Evolutionary conservation across 139 green algal genomes (phyloP), one percentile per base, ranked within the genome.

Genomic region (Chlorella sp.): DNA sequence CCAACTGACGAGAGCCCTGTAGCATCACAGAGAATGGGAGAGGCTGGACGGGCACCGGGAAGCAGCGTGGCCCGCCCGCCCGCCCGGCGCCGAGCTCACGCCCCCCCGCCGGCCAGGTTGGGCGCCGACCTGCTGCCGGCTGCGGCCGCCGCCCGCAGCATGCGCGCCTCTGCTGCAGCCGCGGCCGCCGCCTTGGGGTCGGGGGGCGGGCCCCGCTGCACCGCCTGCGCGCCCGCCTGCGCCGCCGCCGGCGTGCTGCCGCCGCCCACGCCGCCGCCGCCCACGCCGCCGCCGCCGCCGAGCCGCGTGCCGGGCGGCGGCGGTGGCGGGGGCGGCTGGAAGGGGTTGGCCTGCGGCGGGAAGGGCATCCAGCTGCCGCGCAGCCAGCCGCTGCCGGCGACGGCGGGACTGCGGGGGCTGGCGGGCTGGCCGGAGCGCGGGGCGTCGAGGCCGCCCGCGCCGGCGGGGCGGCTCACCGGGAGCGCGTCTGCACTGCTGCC

Each of bases 131-230:
- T n/a, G n/a, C n/a, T n/a, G n/a, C n/a, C n/a, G n/a, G n/a, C n/a
- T n/a, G n/a, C n/a, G n/a, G n/a, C n/a, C n/a, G n/a, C n/a, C n/a
- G 38, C 69, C 17, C 62, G 25, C 17, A 40, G 40, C 25, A 76
- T 21, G 9, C 69, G 51, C 1, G 69, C 69, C 55, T 76, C 69
- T 31, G 69, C 69, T 5, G 69, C 69, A 9, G 50, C 45, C 41
- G 69, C 69, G 4, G 69, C 69, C 3, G 69, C 69, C 19, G 40
- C 45, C 38, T 76, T 76, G 38, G 69, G 33, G 2, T 76, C 53
- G 14, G 69, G 17, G 2, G 53, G 53, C 36, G 38, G 29, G 36
- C 58, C 65, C 7, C 65, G 42, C 42, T 41, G 65, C 65, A 1
- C 29, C n/a, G 36, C 36, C 65, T n/a, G 11, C 35, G 2, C 8